These are phyloP conservation scores for Cladorrhinum sp. DNA, from an alignment of 2,329 filamentous ascomycete species.

Conservation along the genomic window DNA sequence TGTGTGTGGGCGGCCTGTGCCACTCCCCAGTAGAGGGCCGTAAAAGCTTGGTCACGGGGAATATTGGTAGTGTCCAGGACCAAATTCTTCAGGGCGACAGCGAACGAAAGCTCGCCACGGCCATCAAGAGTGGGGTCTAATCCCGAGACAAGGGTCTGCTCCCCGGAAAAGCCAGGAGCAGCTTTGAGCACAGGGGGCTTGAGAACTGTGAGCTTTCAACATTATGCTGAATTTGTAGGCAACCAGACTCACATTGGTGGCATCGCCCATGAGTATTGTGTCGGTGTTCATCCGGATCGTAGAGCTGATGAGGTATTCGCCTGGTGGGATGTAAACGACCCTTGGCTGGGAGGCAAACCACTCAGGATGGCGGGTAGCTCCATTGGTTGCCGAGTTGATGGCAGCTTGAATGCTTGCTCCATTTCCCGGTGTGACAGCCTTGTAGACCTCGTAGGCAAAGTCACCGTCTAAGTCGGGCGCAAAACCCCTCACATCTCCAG, in stretches of 20 bases:
- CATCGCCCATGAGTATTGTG: conserved; percentile 46
- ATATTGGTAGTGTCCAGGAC: conserved; percentile 42
- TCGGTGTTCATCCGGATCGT: conserved; percentile 44
- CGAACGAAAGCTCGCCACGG: conserved; percentile 40
- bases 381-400: conserved; percentile 37
- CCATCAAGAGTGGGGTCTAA: conserved; percentile 36
- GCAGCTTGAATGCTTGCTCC: conserved; percentile 38
- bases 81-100: conserved; percentile 43
- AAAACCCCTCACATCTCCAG: conserved; percentile 35
- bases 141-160: conserved; percentile 35
- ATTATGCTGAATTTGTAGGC: background rate
- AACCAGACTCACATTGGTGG: conserved; percentile 35
- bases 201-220: background rate
- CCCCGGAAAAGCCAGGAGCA: conserved; percentile 34
- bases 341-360: conserved; percentile 44
- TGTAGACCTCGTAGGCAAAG: conserved; percentile 38
- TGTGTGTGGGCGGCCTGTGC: conserved; percentile 42
- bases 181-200: conserved; percentile 43
- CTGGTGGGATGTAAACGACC: conserved; percentile 43
- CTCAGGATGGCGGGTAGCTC: conserved; percentile 33
- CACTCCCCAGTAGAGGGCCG: conserved; percentile 44
- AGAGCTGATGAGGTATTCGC: conserved; percentile 39
- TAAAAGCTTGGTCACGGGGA: conserved; percentile 35
- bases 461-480: conserved; percentile 41
- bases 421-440: conserved; percentile 38